A percentile compares a stretch with the other conserved stretches of the same genome.
These are phyloP conservation scores for Cutaneotrichosporon cutaneum DNA, from an alignment of 1,284 basidiomycete species.

Conservation along the genomic window DNA sequence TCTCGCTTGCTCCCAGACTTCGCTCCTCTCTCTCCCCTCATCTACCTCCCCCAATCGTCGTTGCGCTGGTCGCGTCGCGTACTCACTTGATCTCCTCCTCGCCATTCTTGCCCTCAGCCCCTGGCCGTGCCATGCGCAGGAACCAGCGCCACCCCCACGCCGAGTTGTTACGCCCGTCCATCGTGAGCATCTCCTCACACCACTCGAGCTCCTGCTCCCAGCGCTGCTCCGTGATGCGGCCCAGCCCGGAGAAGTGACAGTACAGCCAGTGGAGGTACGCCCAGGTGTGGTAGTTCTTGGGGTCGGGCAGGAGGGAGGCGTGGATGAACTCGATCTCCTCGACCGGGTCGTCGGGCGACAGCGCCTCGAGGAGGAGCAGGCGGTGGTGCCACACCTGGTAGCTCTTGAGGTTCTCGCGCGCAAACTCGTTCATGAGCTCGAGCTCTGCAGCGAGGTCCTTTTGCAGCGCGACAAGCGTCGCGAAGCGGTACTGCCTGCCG, in stretches of 20 bases:
- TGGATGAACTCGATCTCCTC: slow-evolving; percentile 77
- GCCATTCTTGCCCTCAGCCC: slow-evolving; percentile 43
- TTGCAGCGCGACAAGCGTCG: slow-evolving; percentile 69
- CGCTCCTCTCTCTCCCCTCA: no score
- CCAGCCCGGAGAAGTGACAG: slow-evolving; percentile 63
- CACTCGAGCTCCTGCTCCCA: slow-evolving; percentile 79
- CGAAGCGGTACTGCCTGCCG: slow-evolving; percentile 84
- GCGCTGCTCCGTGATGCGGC: slow-evolving; percentile 57
- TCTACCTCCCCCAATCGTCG: no score
- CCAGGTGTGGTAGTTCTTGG: slow-evolving; percentile 97
- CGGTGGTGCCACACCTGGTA: slow-evolving; percentile 98
- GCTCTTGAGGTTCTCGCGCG: slow-evolving; percentile 77
- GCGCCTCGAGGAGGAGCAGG: slow-evolving; percentile 64
- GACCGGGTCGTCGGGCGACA: slow-evolving; percentile 58
- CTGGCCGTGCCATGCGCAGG: slow-evolving; percentile 72
- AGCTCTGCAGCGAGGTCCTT: slow-evolving; percentile 72
- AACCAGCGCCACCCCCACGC: slow-evolving; percentile 97
- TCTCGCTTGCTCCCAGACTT: no score
- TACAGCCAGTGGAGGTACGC: slow-evolving; percentile 88
- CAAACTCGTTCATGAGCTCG: slow-evolving; percentile 76
- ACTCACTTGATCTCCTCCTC: slow-evolving; percentile 28
- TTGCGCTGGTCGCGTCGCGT: no score
- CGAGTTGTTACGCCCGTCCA: slow-evolving; percentile 91
- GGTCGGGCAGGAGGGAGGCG: slow-evolving; percentile 66
- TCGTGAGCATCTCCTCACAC: slow-evolving; percentile 68